Base-by-base conservation (phyloP, 2,329 filamentous ascomycete species). In the Pyrenochaeta sp. region DNA sequence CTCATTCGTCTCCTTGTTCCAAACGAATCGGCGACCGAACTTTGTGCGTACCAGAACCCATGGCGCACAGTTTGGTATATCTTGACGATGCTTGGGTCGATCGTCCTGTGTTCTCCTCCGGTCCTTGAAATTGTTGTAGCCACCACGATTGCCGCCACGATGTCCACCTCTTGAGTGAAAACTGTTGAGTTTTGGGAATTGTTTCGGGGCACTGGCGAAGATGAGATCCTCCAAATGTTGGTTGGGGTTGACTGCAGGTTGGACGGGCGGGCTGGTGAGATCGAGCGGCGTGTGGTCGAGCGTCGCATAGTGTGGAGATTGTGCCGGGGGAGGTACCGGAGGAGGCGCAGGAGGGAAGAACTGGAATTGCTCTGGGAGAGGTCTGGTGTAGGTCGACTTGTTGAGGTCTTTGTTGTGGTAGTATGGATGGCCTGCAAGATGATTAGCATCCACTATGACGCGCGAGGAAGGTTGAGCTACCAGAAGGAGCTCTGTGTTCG, bases 11-110 rank as follows among this genome's bases (percentile, higher is more conserved):
- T 82, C 81, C 0, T 86, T 83, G 58, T 99, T 96, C 75, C 96
- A 89, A 2, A 92, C 91, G 65, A 99, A 99, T 38, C 92, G 83
- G 44, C 94, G 81, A 15, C 90, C 89, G 51, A 93, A 85, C 67
- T 90, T 96, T 1, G 94, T 99, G 67, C 88, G 89, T n/a, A 99
- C 90, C 3, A 99, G 77, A 0, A 96, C 74, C 94, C 94, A 99
- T 11, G 91, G 89, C 58, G 88, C 86, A 60, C 85, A 89, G 2
- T 87, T 87, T 0, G 91, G 91, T 31, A 99, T 94, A 5, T 80
- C 67, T 42, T 88, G 82, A 66, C 89, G 92, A 19, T 86, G 85
- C 71, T 87, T 90, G 3, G 94, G 94, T 53, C 87, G 86, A 68
- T 97, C 94, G 31, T 81, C 72, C 0, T 86, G 88, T 51, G 89